Conservation (phyloP, 2,329 filamentous ascomycete species). For the Mycosphaerella sp. region DNA sequence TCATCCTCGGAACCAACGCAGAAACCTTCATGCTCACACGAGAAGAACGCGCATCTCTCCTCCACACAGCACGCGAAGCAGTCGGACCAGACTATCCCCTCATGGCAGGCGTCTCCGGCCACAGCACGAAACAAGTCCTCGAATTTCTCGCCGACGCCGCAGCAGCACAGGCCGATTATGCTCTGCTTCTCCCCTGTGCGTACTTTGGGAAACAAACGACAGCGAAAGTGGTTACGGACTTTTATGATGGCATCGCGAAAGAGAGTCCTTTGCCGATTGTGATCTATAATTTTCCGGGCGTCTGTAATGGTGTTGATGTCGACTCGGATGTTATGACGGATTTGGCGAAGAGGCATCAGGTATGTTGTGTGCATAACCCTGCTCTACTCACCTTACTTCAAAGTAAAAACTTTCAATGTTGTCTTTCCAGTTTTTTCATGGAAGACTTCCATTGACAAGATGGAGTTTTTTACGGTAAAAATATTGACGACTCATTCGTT, state of each 20-base stretch:
- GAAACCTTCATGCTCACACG: conserved; percentile 44
- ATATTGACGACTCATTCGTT: background rate
- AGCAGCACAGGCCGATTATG: conserved; percentile 40
- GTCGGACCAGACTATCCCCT: conserved; percentile 40
- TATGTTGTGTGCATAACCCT: too few relatives aligned
- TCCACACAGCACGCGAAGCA: conserved; percentile 38
- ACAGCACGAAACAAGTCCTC: conserved; percentile 41
- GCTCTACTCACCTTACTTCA: too few relatives aligned
- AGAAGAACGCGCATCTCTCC: conserved; percentile 38
- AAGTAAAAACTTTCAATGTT: too few relatives aligned
- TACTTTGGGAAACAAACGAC: conserved; percentile 44
- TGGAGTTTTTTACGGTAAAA: background rate
- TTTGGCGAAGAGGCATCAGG: conserved; percentile 46
- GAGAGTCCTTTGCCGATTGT: conserved; percentile 45
- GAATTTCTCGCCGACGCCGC: conserved; percentile 41
- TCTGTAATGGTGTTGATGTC: conserved; percentile 61
- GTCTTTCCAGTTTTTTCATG: too few relatives aligned
- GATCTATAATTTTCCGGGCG: conserved; percentile 68
- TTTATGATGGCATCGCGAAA: conserved; percentile 49
- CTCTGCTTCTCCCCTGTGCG: conserved; percentile 39
- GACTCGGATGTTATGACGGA: conserved; percentile 58
- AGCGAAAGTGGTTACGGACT: conserved; percentile 37
- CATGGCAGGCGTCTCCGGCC: conserved; percentile 42
- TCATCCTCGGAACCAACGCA: conserved; percentile 44
- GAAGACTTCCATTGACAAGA: too few relatives aligned